phyloP scores from a whole-genome alignment of 805 yeast species.

The Suhomyces pyralidae region DNA sequence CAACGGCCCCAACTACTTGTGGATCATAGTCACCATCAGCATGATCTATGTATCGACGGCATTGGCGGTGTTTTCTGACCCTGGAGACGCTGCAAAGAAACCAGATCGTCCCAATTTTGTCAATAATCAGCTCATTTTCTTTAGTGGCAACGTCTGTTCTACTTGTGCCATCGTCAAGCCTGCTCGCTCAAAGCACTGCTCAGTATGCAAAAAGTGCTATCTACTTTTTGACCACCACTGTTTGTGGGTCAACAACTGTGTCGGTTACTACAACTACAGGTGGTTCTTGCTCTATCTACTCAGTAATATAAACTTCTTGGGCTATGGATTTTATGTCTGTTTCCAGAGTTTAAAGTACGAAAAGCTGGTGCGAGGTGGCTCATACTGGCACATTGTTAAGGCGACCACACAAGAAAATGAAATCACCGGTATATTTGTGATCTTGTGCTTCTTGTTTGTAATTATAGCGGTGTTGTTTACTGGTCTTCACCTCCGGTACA shows the following conservation, averaged over 20 bases:
- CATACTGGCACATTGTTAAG: slow-evolving; percentile 17
- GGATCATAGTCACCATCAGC: slow-evolving; percentile 30
- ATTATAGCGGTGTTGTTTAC: slow-evolving; percentile 32
- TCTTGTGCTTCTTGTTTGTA: slow-evolving; percentile 44
- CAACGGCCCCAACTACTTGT: slow-evolving; percentile 9
- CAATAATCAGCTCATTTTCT: slow-evolving; percentile 53
- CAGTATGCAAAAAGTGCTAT: slow-evolving; percentile 55
- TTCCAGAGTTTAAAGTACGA: slow-evolving; percentile 7
- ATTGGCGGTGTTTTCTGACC: slow-evolving; percentile 39
- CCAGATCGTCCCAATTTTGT: slow-evolving; percentile 19
- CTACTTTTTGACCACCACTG: slow-evolving; percentile 59
- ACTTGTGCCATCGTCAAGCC: slow-evolving; percentile 51
- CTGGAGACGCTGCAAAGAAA: slow-evolving; percentile 33
- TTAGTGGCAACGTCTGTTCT: slow-evolving; percentile 41
- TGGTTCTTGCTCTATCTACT: slow-evolving; percentile 58
- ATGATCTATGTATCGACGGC: slow-evolving; percentile 34
- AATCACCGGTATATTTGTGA: slow-evolving; percentile 35
- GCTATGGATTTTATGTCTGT: slow-evolving; percentile 20
- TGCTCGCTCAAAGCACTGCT: slow-evolving; percentile 63
- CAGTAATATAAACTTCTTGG: slow-evolving; percentile 37
- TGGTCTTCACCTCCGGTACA: slow-evolving; percentile 43
- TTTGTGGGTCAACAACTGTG: slow-evolving; percentile 68
- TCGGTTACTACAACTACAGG: slow-evolving; percentile 62
- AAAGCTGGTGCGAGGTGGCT: neutral
- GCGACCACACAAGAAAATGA: slow-evolving; percentile 17